Base-by-base conservation (phyloP, 768 basidiomycete genomes). In the Lactifluus volemus region DNA sequence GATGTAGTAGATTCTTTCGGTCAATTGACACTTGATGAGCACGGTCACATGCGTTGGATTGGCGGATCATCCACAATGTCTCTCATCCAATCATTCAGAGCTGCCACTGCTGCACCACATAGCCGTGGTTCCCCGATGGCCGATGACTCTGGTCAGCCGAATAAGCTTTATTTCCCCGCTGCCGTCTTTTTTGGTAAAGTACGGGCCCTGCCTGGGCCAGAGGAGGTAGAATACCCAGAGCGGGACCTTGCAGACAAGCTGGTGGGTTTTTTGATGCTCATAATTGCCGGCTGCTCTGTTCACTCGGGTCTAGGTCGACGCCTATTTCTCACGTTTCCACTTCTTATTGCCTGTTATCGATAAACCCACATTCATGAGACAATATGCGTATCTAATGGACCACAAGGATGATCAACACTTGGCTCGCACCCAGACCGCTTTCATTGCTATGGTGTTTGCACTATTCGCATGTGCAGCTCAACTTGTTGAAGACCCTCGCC, bases 41-140 rank as follows among this genome's bases (percentile, higher is more conserved):
- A 92, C 65, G 91, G 91, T 36, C 89, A 92, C 72, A 84, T 89
- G 81, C 84, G 90, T 61, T 93, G 91, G 91, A 92, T 93, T 67
- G 91, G 91, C 45, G 88, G 90, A 55, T 92, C 92, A 5, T 92
- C 90, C 15, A 90, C 90, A 21, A 92, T 93, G 91, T 89, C 91
- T 6, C 80, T 93, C 67, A 91, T 93, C 51, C 90, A 92, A 69
- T 91, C 89, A 5, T 92, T 93, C 77, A 84, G 82, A 63, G 83
- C 86, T 49, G 73, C 86, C 64, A 89, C 88, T 25, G 81, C 86
- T 5, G 84, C 84, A 34, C 88, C 87, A 6, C 75, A 88, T 21
- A 82, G 86, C 69, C 87, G 88, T 60, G 81, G 88, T 59, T 92
- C 89, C 8, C 88, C 88, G 41, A 87, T 86, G 84, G 87, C 89